Evolutionary conservation across 257 asterid genomes (phyloP), one percentile per base, ranked within the genome.

Genomic region (Ophiorrhiza pumila): DNA sequence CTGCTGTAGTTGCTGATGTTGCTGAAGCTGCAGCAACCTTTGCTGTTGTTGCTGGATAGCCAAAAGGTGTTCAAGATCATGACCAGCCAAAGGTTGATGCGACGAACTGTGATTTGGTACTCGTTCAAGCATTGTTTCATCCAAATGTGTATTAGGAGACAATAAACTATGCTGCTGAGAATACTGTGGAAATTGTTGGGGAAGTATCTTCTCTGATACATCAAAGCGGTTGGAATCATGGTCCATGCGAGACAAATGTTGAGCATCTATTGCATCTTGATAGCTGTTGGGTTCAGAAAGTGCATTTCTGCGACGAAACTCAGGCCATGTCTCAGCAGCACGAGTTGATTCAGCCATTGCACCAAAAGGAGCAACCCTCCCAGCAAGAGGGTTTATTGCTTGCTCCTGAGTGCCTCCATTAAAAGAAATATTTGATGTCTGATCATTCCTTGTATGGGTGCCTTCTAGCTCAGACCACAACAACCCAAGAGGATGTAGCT

Each of bases 381-480:
- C 90, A 73, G 91, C 64, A 20, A 77, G 72, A 70, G 90, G 78
- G 80, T 81, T 85, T 42, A 75, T 76, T 67, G 73, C 73, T 72
- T 77, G 83, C 63, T 81, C 93, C 68, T 76, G 92, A 41, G 63
- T 79, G 58, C 73, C 83, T 25, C 83, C 83, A 39, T 75, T 77
- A 27, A 80, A 80, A 55, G 91, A 72, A 72, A 68, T 65, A 20
- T 58, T 69, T 49, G 82, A 67, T 17, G 78, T 65, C 74, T 74
- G 90, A 37, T 85, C 89, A 79, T 80, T 91, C 82, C 90, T 85
- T 17, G 87, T 49, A 73, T 77, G 79, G 56, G 89, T 81, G 79
- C 90, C 87, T 71, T 93, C 98, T 42, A 93, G 92, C 85, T 93
- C 98, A 62, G 98, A 93, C 98, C 96, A 91, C 55, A 87, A 73